These are phyloP conservation scores for Kazachstania kunashirensis DNA, from an alignment of 805 yeast species.

Conservation along the genomic window DNA sequence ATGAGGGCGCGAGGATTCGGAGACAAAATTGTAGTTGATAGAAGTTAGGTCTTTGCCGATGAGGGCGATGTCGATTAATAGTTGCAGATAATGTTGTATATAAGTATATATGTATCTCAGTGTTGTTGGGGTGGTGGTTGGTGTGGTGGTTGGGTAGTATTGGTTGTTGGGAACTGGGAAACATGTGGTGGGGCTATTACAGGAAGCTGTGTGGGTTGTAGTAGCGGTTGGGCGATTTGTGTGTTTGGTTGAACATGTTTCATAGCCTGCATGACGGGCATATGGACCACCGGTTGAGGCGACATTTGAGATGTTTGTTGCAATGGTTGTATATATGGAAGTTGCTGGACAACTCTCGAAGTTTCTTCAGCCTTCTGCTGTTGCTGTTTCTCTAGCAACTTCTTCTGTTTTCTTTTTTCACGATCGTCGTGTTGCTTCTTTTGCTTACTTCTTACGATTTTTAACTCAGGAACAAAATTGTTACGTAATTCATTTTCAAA, in stretches of 20 bases:
- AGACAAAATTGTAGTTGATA: no score
- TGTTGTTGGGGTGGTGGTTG: no score
- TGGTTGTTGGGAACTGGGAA: not conserved
- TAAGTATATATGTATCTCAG: no score
- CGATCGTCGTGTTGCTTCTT: constrained; percentile 22
- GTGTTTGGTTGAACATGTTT: not conserved
- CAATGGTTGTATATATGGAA: no score
- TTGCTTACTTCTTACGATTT: constrained; percentile 15
- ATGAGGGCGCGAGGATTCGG: no score
- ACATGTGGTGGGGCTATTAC: not conserved
- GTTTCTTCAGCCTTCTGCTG: not conserved
- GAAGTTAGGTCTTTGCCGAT: no score
- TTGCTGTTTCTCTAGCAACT: constrained; percentile 13
- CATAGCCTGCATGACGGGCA: no score
- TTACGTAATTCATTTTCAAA: constrained; percentile 18
- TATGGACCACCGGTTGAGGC: not conserved
- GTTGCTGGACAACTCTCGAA: no score
- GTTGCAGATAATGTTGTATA: no score
- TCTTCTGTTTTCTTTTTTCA: constrained; percentile 20
- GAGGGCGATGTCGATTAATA: no score
- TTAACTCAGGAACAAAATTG: constrained; percentile 20
- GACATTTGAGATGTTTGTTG: not conserved
- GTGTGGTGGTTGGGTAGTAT: not conserved
- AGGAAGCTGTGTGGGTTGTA: not conserved
- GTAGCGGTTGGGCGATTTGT: not conserved